phyloP scores from a whole-genome alignment of 495 filamentous ascomycete genomes.

The Daldinia vernicosa region DNA sequence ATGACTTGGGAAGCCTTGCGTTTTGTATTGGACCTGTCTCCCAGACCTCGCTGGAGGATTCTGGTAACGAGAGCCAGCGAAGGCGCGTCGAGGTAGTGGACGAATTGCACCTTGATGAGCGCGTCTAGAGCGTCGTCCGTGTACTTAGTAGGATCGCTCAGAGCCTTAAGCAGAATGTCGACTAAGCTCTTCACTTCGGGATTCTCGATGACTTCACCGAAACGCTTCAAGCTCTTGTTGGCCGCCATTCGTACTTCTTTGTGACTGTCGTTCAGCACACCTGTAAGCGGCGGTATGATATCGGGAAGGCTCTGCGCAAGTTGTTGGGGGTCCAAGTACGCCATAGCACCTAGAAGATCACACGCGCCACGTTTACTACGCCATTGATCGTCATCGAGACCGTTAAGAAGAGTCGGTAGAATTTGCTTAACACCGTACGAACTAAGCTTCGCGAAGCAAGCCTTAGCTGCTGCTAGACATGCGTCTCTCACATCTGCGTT shows the following conservation, averaged over 20 bases:
- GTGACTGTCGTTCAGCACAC: conserved; percentile 95
- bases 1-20: conserved; percentile 96
- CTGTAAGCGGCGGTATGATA: conserved; percentile 94
- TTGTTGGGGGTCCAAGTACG: conserved; percentile 94
- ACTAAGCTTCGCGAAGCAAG: conserved; percentile 90
- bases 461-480: conserved; percentile 90
- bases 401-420: conserved; percentile 88
- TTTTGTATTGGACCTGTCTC: conserved; percentile 91
- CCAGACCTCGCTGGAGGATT: conserved; percentile 91
- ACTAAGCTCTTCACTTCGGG: conserved; percentile 94
- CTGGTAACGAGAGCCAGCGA: conserved; percentile 93
- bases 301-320: conserved; percentile 90
- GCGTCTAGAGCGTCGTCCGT: conserved; percentile 94
- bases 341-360: conserved; percentile 96
- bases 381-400: conserved; percentile 95
- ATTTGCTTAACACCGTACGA: conserved; percentile 96
- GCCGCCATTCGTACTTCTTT: conserved; percentile 93
- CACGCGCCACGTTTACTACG: conserved; percentile 98
- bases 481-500: conserved; percentile 90
- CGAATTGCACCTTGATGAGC: conserved; percentile 93
- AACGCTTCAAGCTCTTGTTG: conserved; percentile 94
- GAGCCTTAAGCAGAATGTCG: conserved; percentile 88
- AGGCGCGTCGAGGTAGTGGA: conserved; percentile 95
- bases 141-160: conserved; percentile 97
- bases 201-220: conserved; percentile 98